Evolutionary conservation across 2,329 filamentous ascomycete genomes (phyloP), one percentile per base, ranked within the genome.

Genomic region (Cladosporium sp.): DNA sequence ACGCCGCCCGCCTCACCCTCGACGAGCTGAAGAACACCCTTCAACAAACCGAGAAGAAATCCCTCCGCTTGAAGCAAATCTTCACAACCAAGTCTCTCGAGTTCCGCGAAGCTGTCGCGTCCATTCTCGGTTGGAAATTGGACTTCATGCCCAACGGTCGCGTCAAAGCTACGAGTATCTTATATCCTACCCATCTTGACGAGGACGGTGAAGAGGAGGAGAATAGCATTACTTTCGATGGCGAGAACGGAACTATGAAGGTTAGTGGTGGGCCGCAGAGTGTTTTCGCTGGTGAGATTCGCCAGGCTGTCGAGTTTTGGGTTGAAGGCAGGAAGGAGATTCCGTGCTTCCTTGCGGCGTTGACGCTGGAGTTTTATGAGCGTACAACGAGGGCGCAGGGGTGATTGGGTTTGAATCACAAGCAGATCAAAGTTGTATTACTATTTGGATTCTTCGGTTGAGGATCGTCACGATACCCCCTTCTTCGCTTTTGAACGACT

Each of bases 111-210:
- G 91, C 92, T 32, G 92, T 99, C 58, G 92, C 92, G 62, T 91
- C 87, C 19, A 88, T 96, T 0, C 81, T 99, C 0, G 94, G 94
- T 0, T 99, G 92, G 88, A 93, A 93, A 54, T 85, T 97, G 12
- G 91, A 94, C 32, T 97, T 99, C 71, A 88, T 97, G 71, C 91
- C 92, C n/a, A 96, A 96, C 71, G 94, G 94, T 40, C 93, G 96
- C 68, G 95, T 97, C 75, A 87, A 91, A 32, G 90, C 97, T 20
- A 95, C 93, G 56, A 88, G 83, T 59, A 88, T 93, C 63, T 95
- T 93, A 70, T 89, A 89, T 70, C 88, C 91, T 0, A 58, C 60
- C 2, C 61, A 53, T 0, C 60, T 64, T 15, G 60, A 65, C 42
- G 58, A 57, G 6, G 68, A 68, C 9, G 70, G 68, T 0, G 84